Evolutionary conservation across 805 yeast genomes (phyloP).

Genomic region (Ogataea haglerorum): DNA sequence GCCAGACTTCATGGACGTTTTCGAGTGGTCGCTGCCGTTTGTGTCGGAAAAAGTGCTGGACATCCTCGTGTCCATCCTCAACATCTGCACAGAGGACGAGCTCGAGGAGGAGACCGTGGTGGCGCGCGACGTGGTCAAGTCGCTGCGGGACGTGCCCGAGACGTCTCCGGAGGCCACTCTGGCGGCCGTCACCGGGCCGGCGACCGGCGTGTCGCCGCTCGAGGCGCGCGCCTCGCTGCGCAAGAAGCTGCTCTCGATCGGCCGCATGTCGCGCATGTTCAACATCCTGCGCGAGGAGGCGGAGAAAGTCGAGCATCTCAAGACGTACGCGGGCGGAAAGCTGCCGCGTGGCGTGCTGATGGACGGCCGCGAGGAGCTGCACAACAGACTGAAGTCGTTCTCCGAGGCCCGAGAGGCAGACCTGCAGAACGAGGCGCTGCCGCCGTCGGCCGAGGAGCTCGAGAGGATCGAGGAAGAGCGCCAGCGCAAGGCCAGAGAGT

Average conservation of each 20-base stretch:
- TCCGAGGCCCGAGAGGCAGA: slow-evolving; percentile 84
- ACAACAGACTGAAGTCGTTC: slow-evolving; percentile 63
- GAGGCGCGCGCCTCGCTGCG: slow-evolving; percentile 49
- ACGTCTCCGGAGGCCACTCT: slow-evolving; percentile 17
- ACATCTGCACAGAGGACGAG: slow-evolving; percentile 93
- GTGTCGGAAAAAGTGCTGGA: slow-evolving; percentile 95
- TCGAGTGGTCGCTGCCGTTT: slow-evolving; percentile 95
- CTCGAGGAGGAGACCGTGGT: slow-evolving; percentile 66
- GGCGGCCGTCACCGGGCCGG: slow-evolving; percentile 23
- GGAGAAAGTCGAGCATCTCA: slow-evolving; percentile 78
- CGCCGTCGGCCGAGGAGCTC: slow-evolving; percentile 69
- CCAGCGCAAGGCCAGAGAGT: slow-evolving; percentile 38
- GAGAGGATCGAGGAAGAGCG: slow-evolving; percentile 43
- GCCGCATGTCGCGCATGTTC: slow-evolving; percentile 90
- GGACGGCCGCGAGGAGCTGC: slow-evolving; percentile 78
- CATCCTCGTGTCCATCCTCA: slow-evolving; percentile 82
- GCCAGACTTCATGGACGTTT: slow-evolving; percentile 96
- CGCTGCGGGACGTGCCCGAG: slow-evolving; percentile 27
- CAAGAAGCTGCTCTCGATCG: slow-evolving; percentile 86
- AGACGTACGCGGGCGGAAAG: slow-evolving; percentile 66
- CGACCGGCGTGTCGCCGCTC: slow-evolving; percentile 10
- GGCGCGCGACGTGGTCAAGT: slow-evolving; percentile 37
- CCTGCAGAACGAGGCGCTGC: slow-evolving; percentile 79
- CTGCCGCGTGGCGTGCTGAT: slow-evolving; percentile 84
- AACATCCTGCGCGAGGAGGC: slow-evolving; percentile 83